Base-by-base conservation (phyloP, 2,329 filamentous ascomycete genomes). In the Microsporum canis region DNA sequence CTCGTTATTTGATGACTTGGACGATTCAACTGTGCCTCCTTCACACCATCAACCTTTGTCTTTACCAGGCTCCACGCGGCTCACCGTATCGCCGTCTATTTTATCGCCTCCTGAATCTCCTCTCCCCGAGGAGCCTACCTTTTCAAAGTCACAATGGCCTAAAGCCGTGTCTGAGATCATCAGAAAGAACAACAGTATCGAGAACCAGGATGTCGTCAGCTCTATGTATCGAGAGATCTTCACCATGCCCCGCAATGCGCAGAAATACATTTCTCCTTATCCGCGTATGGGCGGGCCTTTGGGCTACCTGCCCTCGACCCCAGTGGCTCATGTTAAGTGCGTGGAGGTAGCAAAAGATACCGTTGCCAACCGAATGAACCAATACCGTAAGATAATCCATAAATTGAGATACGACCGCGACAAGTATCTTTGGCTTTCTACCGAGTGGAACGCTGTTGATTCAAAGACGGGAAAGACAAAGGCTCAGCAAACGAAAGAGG, bases 201-300 rank as follows among this genome's bases (percentile, higher is more conserved):
- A 63, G 33, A 47, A 63, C 12, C 61, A 65, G 7, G 66, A 72
- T 62, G n/a, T 71, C 3, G 34, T 67, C 49, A 60, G 66, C 5
- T 68, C 58, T 45, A 61, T 66, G 14, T 61, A 53, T 31, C 67
- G 68, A 27, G 69, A 72, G 57, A 61, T 65, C 23, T 60, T 70
- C 56, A 63, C 65, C 45, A 64, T 63, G 10, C 61, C 69, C 8
- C 43, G 60, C 10, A 59, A 65, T 33, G 58, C 64, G 39, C 63
- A 64, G 1, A 61, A 68, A 33, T 71, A 72, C 57, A 59, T 68
- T 4, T 73, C 71, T 0, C 72, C 72, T 5, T 74, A 73, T 61
- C 69, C 69, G 14, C 58, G 53, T 17, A 64, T 66, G 33, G 65
- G 65, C 12, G 68, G 69, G 1, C 63, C 63, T 7, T 57, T 72